These are phyloP conservation scores for Crithidia sp. DNA, from an alignment of 208 protist genomes.

Conservation along the genomic window DNA sequence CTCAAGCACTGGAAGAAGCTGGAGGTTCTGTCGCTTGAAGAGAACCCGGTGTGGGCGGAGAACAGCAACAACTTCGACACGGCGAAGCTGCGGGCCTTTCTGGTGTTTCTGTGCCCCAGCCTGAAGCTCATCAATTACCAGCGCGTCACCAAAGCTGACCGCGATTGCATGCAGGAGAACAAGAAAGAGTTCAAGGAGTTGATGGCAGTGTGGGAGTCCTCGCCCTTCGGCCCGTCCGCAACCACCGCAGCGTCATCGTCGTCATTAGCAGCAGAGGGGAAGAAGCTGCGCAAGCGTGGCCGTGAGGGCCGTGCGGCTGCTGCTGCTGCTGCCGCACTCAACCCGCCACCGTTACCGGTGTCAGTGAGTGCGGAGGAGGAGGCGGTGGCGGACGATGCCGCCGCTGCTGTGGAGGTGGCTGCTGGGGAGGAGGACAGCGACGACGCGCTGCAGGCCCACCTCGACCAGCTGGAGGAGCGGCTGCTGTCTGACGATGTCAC, in stretches of 20 bases:
- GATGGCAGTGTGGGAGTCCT: conserved; percentile 34
- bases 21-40: conserved; percentile 72
- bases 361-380: neutral
- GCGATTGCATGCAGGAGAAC: conserved; percentile 27
- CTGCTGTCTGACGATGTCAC: conserved; percentile 76
- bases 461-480: conserved; percentile 71
- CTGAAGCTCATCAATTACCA: conserved; percentile 87
- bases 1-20: conserved; percentile 76
- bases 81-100: conserved; percentile 70
- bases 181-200: conserved; percentile 56
- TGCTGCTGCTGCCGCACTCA: conserved; percentile 12
- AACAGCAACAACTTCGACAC: conserved; percentile 49
- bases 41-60: conserved; percentile 64
- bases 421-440: conserved; percentile 10
- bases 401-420: neutral
- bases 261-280: conserved; percentile 23
- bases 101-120: conserved; percentile 81
- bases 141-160: conserved; percentile 71
- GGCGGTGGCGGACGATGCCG: neutral
- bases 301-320: conserved; percentile 61
- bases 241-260: neutral
- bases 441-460: conserved; percentile 45
- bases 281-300: conserved; percentile 80
- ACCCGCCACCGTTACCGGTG: neutral
- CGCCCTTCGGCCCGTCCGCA: neutral